Base-by-base conservation (phyloP, 192 early-diverging fungal genomes). In the Gamsiella multidivaricata region DNA sequence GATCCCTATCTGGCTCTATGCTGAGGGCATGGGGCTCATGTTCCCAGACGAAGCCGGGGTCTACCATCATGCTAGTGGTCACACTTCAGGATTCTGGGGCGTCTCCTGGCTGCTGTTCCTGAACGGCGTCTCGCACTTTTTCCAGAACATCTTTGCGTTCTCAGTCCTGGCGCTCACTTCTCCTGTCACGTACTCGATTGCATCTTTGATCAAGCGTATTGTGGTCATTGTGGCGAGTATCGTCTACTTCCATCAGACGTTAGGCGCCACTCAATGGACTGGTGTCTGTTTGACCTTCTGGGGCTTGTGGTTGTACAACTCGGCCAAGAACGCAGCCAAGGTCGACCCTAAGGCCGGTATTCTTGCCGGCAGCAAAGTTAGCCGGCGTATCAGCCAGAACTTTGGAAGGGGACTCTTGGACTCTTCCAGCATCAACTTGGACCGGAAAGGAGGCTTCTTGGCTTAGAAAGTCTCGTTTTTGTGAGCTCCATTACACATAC, bases 131-230 rank as follows among this genome's bases (percentile, higher is more conserved):
- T 87, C 87, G 7, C 90, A 97, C 78, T 97, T 97, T 81, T 84
- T 83, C 26, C 95, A 97, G 70, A 91, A 85, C 52, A 82, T 90
- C 47, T 86, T 96, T 56, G 93, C 94, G 4, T 94, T 97, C 80
- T 89, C 86, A 23, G 85, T 95, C 17, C 82, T 96, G 23, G 82
- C 88, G 2, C 70, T 91, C 43, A 93, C 94, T 5, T 90, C 88
- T 1, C 93, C 94, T 2, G 93, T 97, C 33, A 95, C 94, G 1
- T 97, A 95, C 79, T 92, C 90, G 17, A 93, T 97, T 51, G 89
- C 92, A 8, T 91, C 90, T 3, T 84, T 97, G 58, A 81, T 94
- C 56, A 97, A 97, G 80, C 88, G 95, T n/a, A 94, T 97, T 51
- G 88, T 94, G 70, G 94, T 97, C 28, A 96, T 97, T 80, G 86